Evolutionary conservation across 2,329 filamentous ascomycete genomes (phyloP), one percentile per base, ranked within the genome.

Genomic region (Hymenoscyphus repandus): DNA sequence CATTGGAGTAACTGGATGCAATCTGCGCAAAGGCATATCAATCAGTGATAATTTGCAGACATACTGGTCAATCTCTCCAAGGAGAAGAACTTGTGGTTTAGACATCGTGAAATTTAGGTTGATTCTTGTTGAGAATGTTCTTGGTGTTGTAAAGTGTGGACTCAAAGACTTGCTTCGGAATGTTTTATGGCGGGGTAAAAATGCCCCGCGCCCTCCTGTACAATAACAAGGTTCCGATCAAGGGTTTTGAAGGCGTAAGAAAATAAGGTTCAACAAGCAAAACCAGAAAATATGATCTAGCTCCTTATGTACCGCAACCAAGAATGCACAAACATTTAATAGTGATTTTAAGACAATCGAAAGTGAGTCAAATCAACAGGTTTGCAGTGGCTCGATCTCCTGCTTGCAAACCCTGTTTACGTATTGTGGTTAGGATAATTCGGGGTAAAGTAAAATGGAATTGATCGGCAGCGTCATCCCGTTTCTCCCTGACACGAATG

Each of bases 21-120:
- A 33, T 30, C 11, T 54, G 32, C 17, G 13, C 33, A 27, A 22
- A 38, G 5, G 27, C 37, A 36, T 32, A 40, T 18, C n/a, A 30
- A 36, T 49, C 20, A 39, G 34, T n/a, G 27, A 52, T 5, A 48
- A 37, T n/a, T 45, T 7, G 40, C 34, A 33, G 20, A 75, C 79
- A 60, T 69, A 86, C 83, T 83, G 79, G 50, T 79, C 75, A 55
- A 88, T 80, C 34, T 72, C 62, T 43, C 85, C 84, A 13, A 88
- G 70, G 38, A 84, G 73, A 6, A 88, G 74, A 44, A 84, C 76
- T 62, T 81, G 83, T 36, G 78, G 75, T 60, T 74, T 80, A 20
- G 62, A 47, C 65, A 67, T 67, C 12, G 40, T 61, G 43, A 44
- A n/a, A 20, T 22, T 39, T 40, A 42, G 17, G 13, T 32, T 38